These are phyloP conservation scores for Pulveroboletus ravenelii DNA, from an alignment of 768 basidiomycete genomes.

Conservation along the genomic window DNA sequence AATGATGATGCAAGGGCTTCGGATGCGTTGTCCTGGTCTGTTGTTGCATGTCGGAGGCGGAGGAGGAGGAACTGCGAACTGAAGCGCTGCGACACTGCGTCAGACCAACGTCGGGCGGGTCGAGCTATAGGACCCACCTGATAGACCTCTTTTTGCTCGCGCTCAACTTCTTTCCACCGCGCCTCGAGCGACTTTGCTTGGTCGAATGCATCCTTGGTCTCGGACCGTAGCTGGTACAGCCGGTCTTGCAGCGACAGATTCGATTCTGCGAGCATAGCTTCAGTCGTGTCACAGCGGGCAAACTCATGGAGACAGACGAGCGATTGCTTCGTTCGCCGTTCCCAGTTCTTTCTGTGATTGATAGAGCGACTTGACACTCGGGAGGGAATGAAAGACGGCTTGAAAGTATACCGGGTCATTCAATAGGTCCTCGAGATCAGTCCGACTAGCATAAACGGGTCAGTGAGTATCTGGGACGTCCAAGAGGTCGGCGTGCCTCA, in stretches of 20 bases:
- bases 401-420: conserved; percentile 81
- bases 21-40: conserved; percentile 85
- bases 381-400: conserved; percentile 77
- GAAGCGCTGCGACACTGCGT: conserved; percentile 54
- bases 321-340: conserved; percentile 80
- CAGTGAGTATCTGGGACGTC: conserved; percentile 1
- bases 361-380: conserved; percentile 69
- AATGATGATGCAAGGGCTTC: conserved; percentile 83
- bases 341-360: conserved; percentile 74
- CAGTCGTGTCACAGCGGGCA: conserved; percentile 2
- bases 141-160: conserved; percentile 84
- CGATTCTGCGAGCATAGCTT: conserved; percentile 44
- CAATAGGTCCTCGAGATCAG: conserved; percentile 87
- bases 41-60: conserved; percentile 82
- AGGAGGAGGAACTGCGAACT: conserved; percentile 84
- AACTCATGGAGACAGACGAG: conserved; percentile 50
- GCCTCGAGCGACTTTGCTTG: conserved; percentile 78
- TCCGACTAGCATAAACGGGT: conserved; percentile 50
- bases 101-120: conserved; percentile 5
- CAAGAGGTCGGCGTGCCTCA: conserved; percentile 50
- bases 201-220: conserved; percentile 85
- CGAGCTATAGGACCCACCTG: conserved; percentile 49
- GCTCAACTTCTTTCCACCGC: conserved; percentile 83
- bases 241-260: conserved; percentile 74
- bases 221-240: conserved; percentile 69